Evolutionary conservation across 768 basidiomycete species (phyloP).

Genomic region (Suillus decipiens): DNA sequence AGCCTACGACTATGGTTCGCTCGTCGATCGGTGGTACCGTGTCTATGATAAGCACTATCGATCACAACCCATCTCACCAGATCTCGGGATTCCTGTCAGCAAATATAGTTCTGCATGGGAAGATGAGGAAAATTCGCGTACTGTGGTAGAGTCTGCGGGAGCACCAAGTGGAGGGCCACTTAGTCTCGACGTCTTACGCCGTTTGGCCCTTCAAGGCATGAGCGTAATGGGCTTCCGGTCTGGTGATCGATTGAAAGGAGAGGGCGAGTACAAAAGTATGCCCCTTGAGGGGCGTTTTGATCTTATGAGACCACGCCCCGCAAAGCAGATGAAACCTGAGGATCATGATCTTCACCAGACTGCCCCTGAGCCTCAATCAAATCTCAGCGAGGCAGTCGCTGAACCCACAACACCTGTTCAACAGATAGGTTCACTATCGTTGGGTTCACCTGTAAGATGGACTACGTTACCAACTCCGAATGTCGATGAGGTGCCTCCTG

Average conservation of each 20-base stretch:
- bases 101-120: conserved; percentile 82
- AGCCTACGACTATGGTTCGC: conserved; percentile 74
- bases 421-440: conserved; percentile 33
- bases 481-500: conserved; percentile 60
- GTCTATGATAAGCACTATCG: conserved; percentile 91
- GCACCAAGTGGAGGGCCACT: conserved; percentile 28
- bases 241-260: conserved; percentile 32
- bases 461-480: conserved; percentile 61
- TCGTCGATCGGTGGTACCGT: conserved; percentile 89
- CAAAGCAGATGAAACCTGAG: conserved; percentile 22
- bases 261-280: conserved; percentile 78
- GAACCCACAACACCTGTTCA: conserved; percentile 41
- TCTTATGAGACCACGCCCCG: conserved; percentile 59
- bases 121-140: conserved; percentile 24
- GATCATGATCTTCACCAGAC: conserved; percentile 8
- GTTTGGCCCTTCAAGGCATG: conserved; percentile 34
- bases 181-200: conserved; percentile 44
- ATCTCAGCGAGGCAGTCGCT: conserved; percentile 24
- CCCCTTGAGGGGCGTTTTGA: conserved; percentile 90
- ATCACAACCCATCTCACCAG: conserved; percentile 45
- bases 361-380: conserved; percentile 10
- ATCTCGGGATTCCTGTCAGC: conserved; percentile 58
- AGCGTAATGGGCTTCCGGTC: conserved; percentile 15
- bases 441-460: conserved; percentile 42
- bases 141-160: background rate